A percentile compares a stretch with the other conserved stretches of the same genome.
phyloP scores from a whole-genome alignment of 495 filamentous ascomycete genomes.

The Penicillium goetzii region DNA sequence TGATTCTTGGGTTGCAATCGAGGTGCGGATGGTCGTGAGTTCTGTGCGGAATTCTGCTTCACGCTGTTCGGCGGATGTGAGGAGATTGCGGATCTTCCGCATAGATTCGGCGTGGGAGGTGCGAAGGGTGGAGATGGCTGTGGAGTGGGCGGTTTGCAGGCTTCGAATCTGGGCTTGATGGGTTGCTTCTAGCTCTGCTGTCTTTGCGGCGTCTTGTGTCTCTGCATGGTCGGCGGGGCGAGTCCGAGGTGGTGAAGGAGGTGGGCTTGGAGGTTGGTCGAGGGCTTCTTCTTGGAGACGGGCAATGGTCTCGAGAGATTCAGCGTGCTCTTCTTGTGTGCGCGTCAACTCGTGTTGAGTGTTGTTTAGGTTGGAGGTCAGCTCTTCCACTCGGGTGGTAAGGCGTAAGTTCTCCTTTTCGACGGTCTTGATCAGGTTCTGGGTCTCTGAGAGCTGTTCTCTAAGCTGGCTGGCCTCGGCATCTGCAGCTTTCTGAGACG shows the following conservation, averaged over 20 bases:
- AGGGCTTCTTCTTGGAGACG: constrained; percentile 83
- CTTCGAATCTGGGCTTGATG: constrained; percentile 46
- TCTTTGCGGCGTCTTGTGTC: constrained; percentile 8
- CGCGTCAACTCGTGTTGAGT: constrained; percentile 39
- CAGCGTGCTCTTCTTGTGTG: constrained; percentile 42
- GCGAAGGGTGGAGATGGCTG: constrained; percentile 44
- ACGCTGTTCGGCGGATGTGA: constrained; percentile 47
- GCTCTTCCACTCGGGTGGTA: constrained; percentile 36
- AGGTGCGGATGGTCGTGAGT: constrained; percentile 35
- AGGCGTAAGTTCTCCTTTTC: constrained; percentile 53
- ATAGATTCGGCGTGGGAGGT: constrained; percentile 49
- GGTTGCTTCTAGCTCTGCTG: constrained; percentile 36
- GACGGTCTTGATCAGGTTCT: constrained; percentile 48
- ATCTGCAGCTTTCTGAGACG: constrained; percentile 38
- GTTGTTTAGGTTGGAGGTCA: constrained; percentile 41
- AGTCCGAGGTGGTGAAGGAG: constrained; percentile 30
- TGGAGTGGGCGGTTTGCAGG: constrained; percentile 45
- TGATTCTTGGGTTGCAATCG: constrained; percentile 26
- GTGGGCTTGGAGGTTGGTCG: constrained; percentile 35
- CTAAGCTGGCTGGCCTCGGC: constrained; percentile 39
- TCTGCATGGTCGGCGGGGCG: constrained; percentile 19
- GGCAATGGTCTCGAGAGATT: constrained; percentile 72
- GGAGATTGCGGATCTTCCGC: constrained; percentile 42
- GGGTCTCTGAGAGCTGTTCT: constrained; percentile 47
- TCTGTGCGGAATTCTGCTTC: constrained; percentile 48